Conservation (phyloP, 2,329 filamentous ascomycete genomes). For the Cryphonectria radicalis region DNA sequence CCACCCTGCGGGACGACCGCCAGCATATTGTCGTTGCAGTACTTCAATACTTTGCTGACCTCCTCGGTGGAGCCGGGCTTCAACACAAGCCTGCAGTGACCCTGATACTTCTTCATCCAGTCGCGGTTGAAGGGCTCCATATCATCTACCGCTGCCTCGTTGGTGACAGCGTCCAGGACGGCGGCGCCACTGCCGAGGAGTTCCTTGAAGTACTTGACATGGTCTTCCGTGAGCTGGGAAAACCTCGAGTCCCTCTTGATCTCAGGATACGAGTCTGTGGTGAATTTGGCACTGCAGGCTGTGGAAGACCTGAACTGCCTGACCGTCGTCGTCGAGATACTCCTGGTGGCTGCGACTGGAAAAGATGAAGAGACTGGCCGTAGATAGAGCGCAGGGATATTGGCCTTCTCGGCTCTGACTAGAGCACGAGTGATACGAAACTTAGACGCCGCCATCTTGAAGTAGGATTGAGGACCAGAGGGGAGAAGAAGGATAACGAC, state of each 20-base stretch:
- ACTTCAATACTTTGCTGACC: slow-evolving; percentile 87
- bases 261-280: slow-evolving; percentile 82
- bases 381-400: slow-evolving; percentile 13
- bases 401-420: slow-evolving; percentile 22
- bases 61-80: slow-evolving; percentile 85
- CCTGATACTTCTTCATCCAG: slow-evolving; percentile 99
- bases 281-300: slow-evolving; percentile 62
- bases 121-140: slow-evolving; percentile 93
- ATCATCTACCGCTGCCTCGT: slow-evolving; percentile 72
- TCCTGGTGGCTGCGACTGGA: slow-evolving; percentile 22
- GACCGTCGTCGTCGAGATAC: slow-evolving; percentile 35
- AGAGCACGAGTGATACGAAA: slow-evolving; percentile 25
- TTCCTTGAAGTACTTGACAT: slow-evolving; percentile 81
- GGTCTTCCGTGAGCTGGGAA: slow-evolving; percentile 71
- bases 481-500: not conserved
- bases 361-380: slow-evolving; percentile 20
- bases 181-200: slow-evolving; percentile 80
- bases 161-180: slow-evolving; percentile 80
- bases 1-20: slow-evolving; percentile 97
- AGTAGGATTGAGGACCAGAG: not conserved
- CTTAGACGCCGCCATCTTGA: slow-evolving; percentile 27
- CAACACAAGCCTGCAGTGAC: slow-evolving; percentile 83
- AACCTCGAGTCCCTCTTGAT: slow-evolving; percentile 82
- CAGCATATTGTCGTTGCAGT: slow-evolving; percentile 91
- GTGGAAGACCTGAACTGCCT: slow-evolving; percentile 36